Evolutionary conservation across 2,329 filamentous ascomycete genomes (phyloP), one percentile per base, ranked within the genome.

Genomic region (Amphichorda felina): DNA sequence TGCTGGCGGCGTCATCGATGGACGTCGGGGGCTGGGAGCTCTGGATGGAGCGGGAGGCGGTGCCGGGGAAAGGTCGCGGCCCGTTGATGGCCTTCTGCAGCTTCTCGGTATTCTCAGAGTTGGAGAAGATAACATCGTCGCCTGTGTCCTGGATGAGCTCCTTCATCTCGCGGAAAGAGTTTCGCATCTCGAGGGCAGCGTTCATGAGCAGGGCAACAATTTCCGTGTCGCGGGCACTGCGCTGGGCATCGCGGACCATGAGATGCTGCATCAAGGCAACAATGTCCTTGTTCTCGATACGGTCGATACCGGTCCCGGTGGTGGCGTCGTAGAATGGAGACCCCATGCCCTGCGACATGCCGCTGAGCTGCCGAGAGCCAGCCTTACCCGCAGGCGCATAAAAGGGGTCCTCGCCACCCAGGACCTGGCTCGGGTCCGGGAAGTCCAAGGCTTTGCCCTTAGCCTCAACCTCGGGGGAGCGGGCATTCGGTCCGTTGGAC

Each of bases 231-330:
- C 91, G 76, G 31, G 91, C 91, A 58, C 91, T 96, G 40, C 91
- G 80, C 60, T 96, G 89, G 28, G 89, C 91, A 61, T 98, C 91
- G 25, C 91, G 82, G 43, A 96, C 91, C 54, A 93, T 96, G 42
- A 98, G 78, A 57, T 98, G 91, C 53, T 98, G 89, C 91, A 98
- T 98, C 41, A 98, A 65, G 17, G 89, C 86, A 43, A 98, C 82
- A 48, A 98, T 93, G 51, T 98, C 91, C 60, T 93, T 91, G 31
- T 87, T 94, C 54, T 96, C 82, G 35, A 98, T 96, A 33, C 81
- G 73, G 45, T 96, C 88, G 35, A 94, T 82, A 24, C 87, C 88
- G 42, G 76, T 79, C 35, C 89, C 89, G 2, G 84, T 94, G 4
- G 88, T 74, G 40, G 84, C 79, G 53, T 98, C 91, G 50, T 94